Conservation (phyloP, 345 rosid species). For the Brassica nigra region DNA sequence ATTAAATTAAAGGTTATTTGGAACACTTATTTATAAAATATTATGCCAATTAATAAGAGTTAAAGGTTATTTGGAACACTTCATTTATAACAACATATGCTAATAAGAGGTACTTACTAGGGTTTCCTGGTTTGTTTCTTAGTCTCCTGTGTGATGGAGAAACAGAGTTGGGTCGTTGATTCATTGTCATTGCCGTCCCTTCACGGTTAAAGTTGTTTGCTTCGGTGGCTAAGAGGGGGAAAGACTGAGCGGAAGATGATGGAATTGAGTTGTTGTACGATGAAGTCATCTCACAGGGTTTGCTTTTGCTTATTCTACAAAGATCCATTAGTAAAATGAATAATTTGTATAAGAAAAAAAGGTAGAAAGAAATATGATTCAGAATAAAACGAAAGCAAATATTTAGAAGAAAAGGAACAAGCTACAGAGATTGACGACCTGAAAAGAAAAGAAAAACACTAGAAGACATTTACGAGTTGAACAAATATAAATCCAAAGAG, state of each 20-base stretch:
- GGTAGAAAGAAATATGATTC: constrained; percentile 25
- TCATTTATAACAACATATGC: not conserved
- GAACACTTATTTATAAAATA: no score
- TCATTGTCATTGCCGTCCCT: constrained; percentile 15
- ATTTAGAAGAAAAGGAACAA: constrained; percentile 40
- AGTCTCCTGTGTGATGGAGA: constrained; percentile 59
- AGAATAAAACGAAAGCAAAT: constrained; percentile 38
- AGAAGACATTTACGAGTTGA: constrained; percentile 37
- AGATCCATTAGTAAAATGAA: constrained; percentile 22
- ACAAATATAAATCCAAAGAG: constrained; percentile 35
- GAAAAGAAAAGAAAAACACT: constrained; percentile 25
- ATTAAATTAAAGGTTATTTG: not conserved
- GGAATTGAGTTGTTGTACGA: constrained; percentile 24
- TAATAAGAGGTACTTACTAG: constrained; percentile 52
- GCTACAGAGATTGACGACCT: constrained; percentile 38
- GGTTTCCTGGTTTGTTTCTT: constrained; percentile 78
- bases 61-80: not conserved
- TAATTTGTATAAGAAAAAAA: constrained; percentile 6
- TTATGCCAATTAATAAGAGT: no score
- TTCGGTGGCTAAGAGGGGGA: constrained; percentile 23
- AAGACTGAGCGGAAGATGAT: constrained; percentile 31
- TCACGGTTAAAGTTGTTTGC: constrained; percentile 23
- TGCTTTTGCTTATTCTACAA: constrained; percentile 33
- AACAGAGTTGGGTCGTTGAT: constrained; percentile 36
- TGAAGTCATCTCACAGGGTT: constrained; percentile 35